These are phyloP conservation scores for Chlamydomonas incerta DNA, from an alignment of 139 green algal species.

Conservation along the genomic window DNA sequence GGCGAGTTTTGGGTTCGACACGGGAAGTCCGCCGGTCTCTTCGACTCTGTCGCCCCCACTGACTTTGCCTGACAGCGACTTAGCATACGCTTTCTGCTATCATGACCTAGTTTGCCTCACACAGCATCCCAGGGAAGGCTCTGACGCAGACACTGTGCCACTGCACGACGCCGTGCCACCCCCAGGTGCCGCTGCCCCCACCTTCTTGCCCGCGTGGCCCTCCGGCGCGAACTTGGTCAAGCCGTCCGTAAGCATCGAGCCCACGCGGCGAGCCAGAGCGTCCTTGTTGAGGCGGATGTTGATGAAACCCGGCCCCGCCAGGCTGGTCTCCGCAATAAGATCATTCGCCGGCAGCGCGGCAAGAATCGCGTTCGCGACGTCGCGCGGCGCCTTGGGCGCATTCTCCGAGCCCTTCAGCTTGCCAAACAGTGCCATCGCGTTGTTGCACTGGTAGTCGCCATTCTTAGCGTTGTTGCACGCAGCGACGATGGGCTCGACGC, in stretches of 20 bases:
- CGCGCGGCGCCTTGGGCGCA: slow-evolving; percentile 87
- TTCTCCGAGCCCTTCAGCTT: slow-evolving; percentile 87
- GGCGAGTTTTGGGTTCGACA: too few relatives aligned
- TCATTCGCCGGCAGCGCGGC: slow-evolving; percentile 69
- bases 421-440: slow-evolving; percentile 95
- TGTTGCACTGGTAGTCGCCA: slow-evolving; percentile 99
- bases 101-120: too few relatives aligned
- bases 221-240: slow-evolving; percentile 60
- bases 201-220: slow-evolving; percentile 25
- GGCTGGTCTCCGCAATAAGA: slow-evolving; percentile 67
- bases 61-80: too few relatives aligned
- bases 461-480: slow-evolving; percentile 85
- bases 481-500: slow-evolving; percentile 64
- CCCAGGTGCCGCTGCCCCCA: background rate
- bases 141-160: background rate
- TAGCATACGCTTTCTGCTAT: too few relatives aligned
- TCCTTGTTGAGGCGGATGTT: slow-evolving; percentile 74
- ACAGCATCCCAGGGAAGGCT: too few relatives aligned
- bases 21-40: too few relatives aligned
- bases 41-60: too few relatives aligned
- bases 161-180: background rate
- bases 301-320: slow-evolving; percentile 97
- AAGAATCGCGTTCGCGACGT: slow-evolving; percentile 89
- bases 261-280: slow-evolving; percentile 28
- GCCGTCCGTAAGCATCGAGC: slow-evolving; percentile 27